Conservation (phyloP, 176 grass and related monocot species). For the Raddia guianensis region DNA sequence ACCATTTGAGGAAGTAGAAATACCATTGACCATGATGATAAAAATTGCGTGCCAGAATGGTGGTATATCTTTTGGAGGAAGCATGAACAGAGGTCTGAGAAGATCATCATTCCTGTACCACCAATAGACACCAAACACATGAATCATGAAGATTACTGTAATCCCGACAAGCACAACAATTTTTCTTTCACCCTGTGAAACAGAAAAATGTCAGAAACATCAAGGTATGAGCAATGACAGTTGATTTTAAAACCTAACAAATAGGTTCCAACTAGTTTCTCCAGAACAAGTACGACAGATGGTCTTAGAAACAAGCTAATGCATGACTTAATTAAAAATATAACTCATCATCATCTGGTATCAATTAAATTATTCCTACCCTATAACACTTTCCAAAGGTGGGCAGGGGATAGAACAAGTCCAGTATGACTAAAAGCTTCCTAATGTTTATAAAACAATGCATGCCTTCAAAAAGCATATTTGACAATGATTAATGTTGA, state of each 20-base stretch:
- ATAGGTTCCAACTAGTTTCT: constrained; percentile 23
- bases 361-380: constrained; percentile 2
- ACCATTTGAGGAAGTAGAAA: constrained; percentile 15
- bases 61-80: constrained; percentile 93
- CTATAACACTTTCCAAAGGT: constrained; percentile 5
- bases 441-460: constrained; percentile 11
- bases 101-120: constrained; percentile 93
- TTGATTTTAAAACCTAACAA: constrained; percentile 30
- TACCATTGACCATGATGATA: constrained; percentile 99
- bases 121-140: constrained; percentile 95
- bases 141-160: constrained; percentile 75
- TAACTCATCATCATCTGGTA: constrained; percentile 11
- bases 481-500: constrained; percentile 2
- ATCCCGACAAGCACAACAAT: constrained; percentile 76
- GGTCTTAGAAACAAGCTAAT: background rate
- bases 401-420: background rate
- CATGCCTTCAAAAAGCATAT: constrained; percentile 26
- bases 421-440: background rate
- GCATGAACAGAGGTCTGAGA: constrained; percentile 87
- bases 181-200: constrained; percentile 90
- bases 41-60: constrained; percentile 99
- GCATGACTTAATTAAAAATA: constrained; percentile 29
- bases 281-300: constrained; percentile 19
- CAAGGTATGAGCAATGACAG: constrained; percentile 9
- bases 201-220: constrained; percentile 33